Percentiles rank a stretch among this genome's conserved stretches.
Conservation (phyloP, 2,329 filamentous ascomycete genomes). For the Lachnellula subtilissima region DNA sequence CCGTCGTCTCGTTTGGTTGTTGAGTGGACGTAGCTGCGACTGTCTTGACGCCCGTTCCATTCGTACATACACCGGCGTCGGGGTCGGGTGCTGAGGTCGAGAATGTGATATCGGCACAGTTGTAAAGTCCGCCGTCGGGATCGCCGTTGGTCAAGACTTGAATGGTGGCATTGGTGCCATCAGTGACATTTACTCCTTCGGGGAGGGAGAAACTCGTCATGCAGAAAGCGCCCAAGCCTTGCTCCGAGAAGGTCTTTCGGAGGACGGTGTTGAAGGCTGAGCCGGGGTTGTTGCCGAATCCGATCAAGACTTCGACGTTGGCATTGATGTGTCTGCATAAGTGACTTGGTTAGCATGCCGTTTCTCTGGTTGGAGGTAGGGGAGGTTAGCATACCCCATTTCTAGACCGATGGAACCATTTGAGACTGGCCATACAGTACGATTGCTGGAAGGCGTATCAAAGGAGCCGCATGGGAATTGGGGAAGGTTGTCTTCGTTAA, state of each 20-base stretch:
- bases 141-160: conserved; percentile 66
- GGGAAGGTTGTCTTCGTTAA: conserved; percentile 36
- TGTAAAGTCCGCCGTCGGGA: conserved; percentile 60
- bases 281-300: conserved; percentile 19
- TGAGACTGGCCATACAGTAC: conserved; percentile 44
- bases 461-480: conserved; percentile 42
- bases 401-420: conserved; percentile 47
- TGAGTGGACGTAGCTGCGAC: conserved; percentile 12
- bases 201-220: conserved; percentile 55
- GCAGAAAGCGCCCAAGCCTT: conserved; percentile 55
- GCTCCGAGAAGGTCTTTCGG: conserved; percentile 18
- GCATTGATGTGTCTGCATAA: conserved; percentile 36
- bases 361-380: background rate
- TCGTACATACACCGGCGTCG: conserved; percentile 50
- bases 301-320: conserved; percentile 25
- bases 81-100: conserved; percentile 44
- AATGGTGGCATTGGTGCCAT: conserved; percentile 62
- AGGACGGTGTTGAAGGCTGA: conserved; percentile 24
- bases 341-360: background rate
- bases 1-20: conserved; percentile 13
- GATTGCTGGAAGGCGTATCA: conserved; percentile 37
- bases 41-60: conserved; percentile 47
- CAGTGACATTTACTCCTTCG: conserved; percentile 39
- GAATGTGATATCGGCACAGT: conserved; percentile 73
- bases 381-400: conserved; percentile 33